These are phyloP conservation scores for Neopestalotiopsis rosae DNA, from an alignment of 2,329 filamentous ascomycete genomes.

Conservation along the genomic window DNA sequence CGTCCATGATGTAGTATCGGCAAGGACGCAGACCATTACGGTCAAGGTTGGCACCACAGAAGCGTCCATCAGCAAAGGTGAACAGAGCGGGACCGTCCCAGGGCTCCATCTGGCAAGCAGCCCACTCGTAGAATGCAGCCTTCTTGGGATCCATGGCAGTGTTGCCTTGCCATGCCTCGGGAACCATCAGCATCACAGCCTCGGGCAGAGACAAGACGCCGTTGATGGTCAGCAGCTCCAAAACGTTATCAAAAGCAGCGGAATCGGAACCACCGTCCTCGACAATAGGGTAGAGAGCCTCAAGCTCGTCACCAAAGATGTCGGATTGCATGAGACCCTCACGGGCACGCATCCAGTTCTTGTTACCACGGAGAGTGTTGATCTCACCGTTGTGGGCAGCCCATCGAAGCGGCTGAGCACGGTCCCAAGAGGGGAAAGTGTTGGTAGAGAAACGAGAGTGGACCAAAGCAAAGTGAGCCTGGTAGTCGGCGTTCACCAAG, in stretches of 20 bases:
- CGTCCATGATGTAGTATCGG: conserved; percentile 95
- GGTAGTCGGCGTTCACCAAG: conserved; percentile 94
- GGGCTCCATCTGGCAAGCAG: conserved; percentile 97
- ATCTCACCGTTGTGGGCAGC: conserved; percentile 99
- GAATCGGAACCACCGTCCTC: conserved; percentile 97
- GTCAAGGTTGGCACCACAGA: conserved; percentile 96
- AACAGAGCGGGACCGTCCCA: conserved; percentile 98
- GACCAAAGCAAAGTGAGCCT: conserved; percentile 94
- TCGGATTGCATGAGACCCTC: conserved; percentile 95
- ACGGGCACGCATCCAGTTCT: conserved; percentile 99
- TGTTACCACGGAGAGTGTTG: conserved; percentile 95
- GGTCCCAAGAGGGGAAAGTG: conserved; percentile 98
- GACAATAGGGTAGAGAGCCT: conserved; percentile 89
- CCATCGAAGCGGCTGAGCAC: conserved; percentile 94
- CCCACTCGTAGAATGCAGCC: conserved; percentile 98
- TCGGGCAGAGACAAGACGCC: conserved; percentile 93
- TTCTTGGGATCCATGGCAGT: conserved; percentile 90
- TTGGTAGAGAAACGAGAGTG: conserved; percentile 98
- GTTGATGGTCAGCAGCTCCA: conserved; percentile 93
- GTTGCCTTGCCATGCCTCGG: conserved; percentile 97
- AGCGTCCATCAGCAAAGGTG: conserved; percentile 94
- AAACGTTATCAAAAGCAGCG: conserved; percentile 94
- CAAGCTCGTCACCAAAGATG: conserved; percentile 90
- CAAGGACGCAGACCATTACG: conserved; percentile 94
- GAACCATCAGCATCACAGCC: conserved; percentile 98